Base-by-base conservation (phyloP, 2,329 filamentous ascomycete species). In the Drechslerella dactyloides region DNA sequence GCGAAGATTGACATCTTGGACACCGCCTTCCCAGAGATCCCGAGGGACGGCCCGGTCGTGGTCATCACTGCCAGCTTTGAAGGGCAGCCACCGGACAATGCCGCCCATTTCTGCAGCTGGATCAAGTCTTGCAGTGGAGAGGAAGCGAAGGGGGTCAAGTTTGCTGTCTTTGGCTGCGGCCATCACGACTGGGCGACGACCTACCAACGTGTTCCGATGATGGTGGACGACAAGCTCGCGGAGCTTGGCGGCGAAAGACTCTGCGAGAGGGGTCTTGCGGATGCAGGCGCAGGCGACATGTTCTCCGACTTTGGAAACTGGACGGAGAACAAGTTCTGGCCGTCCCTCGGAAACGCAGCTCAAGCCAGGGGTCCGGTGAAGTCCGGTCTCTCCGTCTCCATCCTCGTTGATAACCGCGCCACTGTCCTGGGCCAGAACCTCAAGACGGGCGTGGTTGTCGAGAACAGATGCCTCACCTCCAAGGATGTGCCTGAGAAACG, bases 21-120 rank as follows among this genome's bases (percentile, higher is more conserved):
- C 76, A 81, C 83, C 0, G 88, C 86, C 0, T 85, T 84, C 17
- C 83, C 85, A 53, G 83, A 84, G 1, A 77, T 92, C 0, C 84
- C 87, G 0, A 85, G 82, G 55, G 60, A 73, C 51, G 61, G 52
- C 3, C 88, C 89, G 0, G 82, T 89, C 0, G 80, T 90, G 23
- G 83, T 92, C 54, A 83, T 93, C 73, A 87, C 87, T 0, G 84
- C 89, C 0, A 88, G 86, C 0, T 93, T 92, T 75, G 89, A 93
- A 76, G 90, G 90, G 0, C 83, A 90, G 61, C 87, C 90, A 0
- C 85, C 89, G 0, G 88, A 90, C 72, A 91, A 93, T 73, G 90
- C 89, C 0, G 83, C 81, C 0, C 83, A 85, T 54, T 92, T 92
- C 75, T 83, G 88, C 23, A 80, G 83, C 17, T 92, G 89, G 89